Conservation (phyloP, 2,329 filamentous ascomycete species). For the Xylaria hypoxylon region DNA sequence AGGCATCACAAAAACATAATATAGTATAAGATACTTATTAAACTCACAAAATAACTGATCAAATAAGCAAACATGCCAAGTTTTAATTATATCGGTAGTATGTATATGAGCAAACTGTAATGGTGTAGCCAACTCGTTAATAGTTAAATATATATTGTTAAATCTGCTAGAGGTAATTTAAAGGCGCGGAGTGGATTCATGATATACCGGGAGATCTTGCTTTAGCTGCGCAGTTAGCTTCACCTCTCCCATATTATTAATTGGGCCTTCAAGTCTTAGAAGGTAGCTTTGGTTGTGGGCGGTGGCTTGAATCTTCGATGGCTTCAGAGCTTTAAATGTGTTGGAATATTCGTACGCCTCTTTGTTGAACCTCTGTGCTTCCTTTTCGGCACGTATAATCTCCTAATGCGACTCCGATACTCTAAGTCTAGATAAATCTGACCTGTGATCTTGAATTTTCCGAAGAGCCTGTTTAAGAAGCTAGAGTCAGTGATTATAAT, state of each 20-base stretch:
- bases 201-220: slow-evolving; percentile 1
- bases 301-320: neutral
- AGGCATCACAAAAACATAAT: too few species aligned
- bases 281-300: neutral
- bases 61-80: too few species aligned
- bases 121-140: too few species aligned
- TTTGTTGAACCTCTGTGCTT: slow-evolving; percentile 33
- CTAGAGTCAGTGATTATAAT: neutral
- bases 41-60: too few species aligned
- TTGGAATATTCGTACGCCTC: slow-evolving; percentile 37
- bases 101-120: too few species aligned
- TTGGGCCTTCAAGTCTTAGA: neutral
- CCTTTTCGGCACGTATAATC: slow-evolving; percentile 30
- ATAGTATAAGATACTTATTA: too few species aligned
- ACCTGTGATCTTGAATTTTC: slow-evolving; percentile 30
- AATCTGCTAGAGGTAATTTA: too few species aligned
- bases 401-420: slow-evolving; percentile 34
- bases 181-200: too few species aligned
- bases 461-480: slow-evolving; percentile 6
- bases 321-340: neutral
- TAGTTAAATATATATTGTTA: too few species aligned
- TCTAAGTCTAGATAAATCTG: slow-evolving; percentile 8
- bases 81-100: too few species aligned
- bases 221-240: slow-evolving; percentile 5
- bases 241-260: neutral